Base-by-base conservation (phyloP, 2,329 filamentous ascomycete genomes). In the Penicillium hesseltinei region DNA sequence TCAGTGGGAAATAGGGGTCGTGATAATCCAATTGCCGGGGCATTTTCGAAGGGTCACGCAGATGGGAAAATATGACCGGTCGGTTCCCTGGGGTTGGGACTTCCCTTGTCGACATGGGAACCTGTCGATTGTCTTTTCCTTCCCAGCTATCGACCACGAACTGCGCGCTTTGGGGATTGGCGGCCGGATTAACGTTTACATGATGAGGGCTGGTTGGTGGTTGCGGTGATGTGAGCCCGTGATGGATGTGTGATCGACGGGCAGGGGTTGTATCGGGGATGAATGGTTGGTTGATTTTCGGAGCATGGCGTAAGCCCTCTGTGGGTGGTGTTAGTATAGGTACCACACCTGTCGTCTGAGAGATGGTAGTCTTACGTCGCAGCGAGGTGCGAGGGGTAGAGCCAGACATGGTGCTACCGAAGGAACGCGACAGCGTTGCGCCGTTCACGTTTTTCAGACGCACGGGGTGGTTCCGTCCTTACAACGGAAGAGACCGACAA, bases 81-180 rank as follows among this genome's bases (percentile, higher is more conserved):
- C 74, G 71, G 53, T 79, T 78, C 31, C 74, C 73, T 35, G 77
- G 77, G 2, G 77, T 79, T 21, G 69, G 63, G 31, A 78, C 74
- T 44, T 76, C 75, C 21, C 74, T 73, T 31, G 71, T 72, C 10
- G 72, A 74, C 66, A 77, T 73, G 4, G 74, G 74, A 35, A 76
- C 65, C 49, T 68, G 63, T 35, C 59, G 69, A 31, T 71, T 72
- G n/a, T 71, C 71, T 51, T 69, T 73, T 23, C 72, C 74, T 51
- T 77, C 74, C 66, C 74, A 77, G 44, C 62, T 69, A 25, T 75
- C 73, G 25, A 72, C 62, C 5, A 61, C 51, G 40, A 70, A 68
- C 39, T 71, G 66, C 23, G 69, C 62, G 38, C 64, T 74, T 27
- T 66, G 67, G 2, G 69, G 63, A 45, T 71, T 71, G 9, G 69